Percentiles rank a stretch among this genome's conserved stretches.
phyloP scores from a whole-genome alignment of 208 protist species.

The Entamoeba histolytica region DNA sequence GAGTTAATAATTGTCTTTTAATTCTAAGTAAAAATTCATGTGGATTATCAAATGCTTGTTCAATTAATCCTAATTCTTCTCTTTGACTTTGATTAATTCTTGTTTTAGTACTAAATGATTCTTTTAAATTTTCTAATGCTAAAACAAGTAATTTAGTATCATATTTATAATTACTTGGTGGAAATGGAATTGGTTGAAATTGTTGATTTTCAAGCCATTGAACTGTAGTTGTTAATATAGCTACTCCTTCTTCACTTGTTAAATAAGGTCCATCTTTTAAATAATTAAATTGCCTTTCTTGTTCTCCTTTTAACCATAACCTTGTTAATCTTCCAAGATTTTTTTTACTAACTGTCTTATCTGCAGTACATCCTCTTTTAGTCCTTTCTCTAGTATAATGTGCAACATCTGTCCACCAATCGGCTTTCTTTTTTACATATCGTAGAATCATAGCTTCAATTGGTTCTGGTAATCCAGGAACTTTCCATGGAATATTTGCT shows the following conservation, averaged over 20 bases:
- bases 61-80: slow-evolving; percentile 96
- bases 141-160: slow-evolving; percentile 97
- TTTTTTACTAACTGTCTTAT: slow-evolving; percentile 99
- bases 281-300: slow-evolving; percentile 81
- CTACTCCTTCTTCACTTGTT: slow-evolving; percentile 76
- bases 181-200: slow-evolving; percentile 96
- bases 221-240: slow-evolving; percentile 94
- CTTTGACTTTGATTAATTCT: slow-evolving; percentile 86
- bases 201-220: slow-evolving; percentile 94
- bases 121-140: slow-evolving; percentile 91
- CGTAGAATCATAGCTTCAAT: slow-evolving; percentile 95
- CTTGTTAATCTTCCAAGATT: slow-evolving; percentile 95
- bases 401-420: slow-evolving; percentile 96
- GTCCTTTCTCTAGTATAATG: slow-evolving; percentile 97
- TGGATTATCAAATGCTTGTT: slow-evolving; percentile 98
- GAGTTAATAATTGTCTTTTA: slow-evolving; percentile 87
- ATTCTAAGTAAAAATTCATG: slow-evolving; percentile 92
- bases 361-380: slow-evolving; percentile 82
- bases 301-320: slow-evolving; percentile 97
- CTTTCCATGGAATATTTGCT: slow-evolving; percentile 94
- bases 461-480: slow-evolving; percentile 68
- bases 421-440: slow-evolving; percentile 97
- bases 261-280: slow-evolving; percentile 91
- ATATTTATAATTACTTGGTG: slow-evolving; percentile 91
- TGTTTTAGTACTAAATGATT: slow-evolving; percentile 89